phyloP scores from a whole-genome alignment of 2,329 filamentous ascomycete species.

The Xylaria digitata region DNA sequence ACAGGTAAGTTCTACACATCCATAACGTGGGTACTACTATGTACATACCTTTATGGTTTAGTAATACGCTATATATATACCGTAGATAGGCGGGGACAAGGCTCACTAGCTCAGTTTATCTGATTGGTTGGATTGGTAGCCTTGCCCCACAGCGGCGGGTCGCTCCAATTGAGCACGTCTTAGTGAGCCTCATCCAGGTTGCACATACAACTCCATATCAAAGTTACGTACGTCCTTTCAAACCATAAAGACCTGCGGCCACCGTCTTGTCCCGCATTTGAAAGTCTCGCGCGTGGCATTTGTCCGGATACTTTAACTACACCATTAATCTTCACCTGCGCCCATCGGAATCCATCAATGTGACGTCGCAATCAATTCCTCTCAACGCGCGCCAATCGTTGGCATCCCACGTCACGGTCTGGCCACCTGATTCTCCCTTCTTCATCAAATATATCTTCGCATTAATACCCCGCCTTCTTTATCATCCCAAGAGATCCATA shows the following conservation, averaged over 20 bases:
- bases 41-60: no score
- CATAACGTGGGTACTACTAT: no score
- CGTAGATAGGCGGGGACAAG: no score
- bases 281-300: neutral
- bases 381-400: slow-evolving; percentile 20
- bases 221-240: neutral
- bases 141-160: slow-evolving; percentile 8
- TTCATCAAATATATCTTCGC: neutral
- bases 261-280: neutral
- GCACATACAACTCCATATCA: neutral
- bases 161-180: slow-evolving; percentile 1
- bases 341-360: slow-evolving; percentile 13
- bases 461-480: neutral
- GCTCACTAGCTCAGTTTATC: neutral
- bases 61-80: no score
- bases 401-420: slow-evolving; percentile 26
- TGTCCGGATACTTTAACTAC: neutral
- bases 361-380: slow-evolving; percentile 13
- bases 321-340: neutral
- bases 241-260: neutral
- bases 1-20: no score
- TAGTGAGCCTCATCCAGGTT: slow-evolving; percentile 13
- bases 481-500: neutral
- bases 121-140: slow-evolving; percentile 13
- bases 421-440: neutral